Evolutionary conservation across 352 stramenopile species (phyloP).

Genomic region (Phytopythium sindhum): DNA sequence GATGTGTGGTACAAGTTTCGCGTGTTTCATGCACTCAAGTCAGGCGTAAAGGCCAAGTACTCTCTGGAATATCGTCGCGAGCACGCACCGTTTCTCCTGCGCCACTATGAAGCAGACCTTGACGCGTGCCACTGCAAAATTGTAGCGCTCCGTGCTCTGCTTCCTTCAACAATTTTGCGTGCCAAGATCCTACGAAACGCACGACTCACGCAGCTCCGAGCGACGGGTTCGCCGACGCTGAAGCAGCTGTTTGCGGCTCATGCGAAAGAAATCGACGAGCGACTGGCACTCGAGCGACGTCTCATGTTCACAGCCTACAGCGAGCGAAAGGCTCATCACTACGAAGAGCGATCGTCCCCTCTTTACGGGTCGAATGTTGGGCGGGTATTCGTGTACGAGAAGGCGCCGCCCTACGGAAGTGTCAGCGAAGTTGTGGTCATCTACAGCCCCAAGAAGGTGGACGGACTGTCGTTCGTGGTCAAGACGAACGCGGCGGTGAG

Average conservation of each 20-base stretch:
- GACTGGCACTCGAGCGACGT: constrained; percentile 63
- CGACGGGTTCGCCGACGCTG: constrained; percentile 54
- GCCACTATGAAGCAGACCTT: constrained; percentile 38
- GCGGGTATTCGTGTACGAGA: constrained; percentile 54
- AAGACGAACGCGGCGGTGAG: constrained; percentile 46
- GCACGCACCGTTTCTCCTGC: constrained; percentile 32
- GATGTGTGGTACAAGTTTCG: constrained; percentile 31
- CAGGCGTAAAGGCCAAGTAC: constrained; percentile 43
- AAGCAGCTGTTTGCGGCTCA: constrained; percentile 72
- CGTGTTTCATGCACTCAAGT: constrained; percentile 39
- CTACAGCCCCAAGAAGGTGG: constrained; percentile 63
- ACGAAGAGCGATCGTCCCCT: constrained; percentile 46
- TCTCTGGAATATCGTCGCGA: constrained; percentile 23
- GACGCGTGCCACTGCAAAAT: constrained; percentile 51
- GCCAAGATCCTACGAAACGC: constrained; percentile 19
- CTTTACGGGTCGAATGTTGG: constrained; percentile 42
- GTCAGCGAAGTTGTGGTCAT: constrained; percentile 65
- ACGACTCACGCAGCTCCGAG: constrained; percentile 26
- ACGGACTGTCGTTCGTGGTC: constrained; percentile 56
- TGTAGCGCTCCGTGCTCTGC: constrained; percentile 23
- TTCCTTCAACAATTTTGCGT: constrained; percentile 30
- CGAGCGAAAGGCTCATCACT: constrained; percentile 66
- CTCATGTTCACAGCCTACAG: constrained; percentile 73
- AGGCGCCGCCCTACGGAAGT: constrained; percentile 57
- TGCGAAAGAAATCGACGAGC: constrained; percentile 48